Evolutionary conservation across 768 basidiomycete genomes (phyloP).

Genomic region (Clitopilus passeckerianus): DNA sequence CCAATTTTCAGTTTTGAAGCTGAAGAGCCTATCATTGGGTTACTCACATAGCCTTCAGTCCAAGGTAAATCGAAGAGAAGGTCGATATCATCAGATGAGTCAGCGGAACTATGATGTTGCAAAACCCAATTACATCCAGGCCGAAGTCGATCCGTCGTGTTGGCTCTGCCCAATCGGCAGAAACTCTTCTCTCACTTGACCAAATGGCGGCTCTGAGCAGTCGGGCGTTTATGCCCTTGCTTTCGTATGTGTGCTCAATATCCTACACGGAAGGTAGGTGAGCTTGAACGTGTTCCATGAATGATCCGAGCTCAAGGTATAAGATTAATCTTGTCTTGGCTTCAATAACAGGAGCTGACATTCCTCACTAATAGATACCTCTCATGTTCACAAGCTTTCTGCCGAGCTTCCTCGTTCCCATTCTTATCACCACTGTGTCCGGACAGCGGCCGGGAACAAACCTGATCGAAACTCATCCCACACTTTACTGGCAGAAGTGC

Average conservation of each 20-base stretch:
- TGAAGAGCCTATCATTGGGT: too few species aligned
- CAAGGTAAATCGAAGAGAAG: too few species aligned
- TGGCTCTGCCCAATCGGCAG: neutral
- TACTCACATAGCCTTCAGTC: too few species aligned
- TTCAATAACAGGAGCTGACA: neutral
- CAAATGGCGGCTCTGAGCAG: neutral
- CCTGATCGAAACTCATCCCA: constrained; percentile 44
- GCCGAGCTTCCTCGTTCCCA: neutral
- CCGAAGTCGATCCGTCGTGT: neutral
- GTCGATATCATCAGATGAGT: too few species aligned
- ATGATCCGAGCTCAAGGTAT: neutral
- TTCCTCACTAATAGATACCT: neutral
- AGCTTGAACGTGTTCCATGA: neutral
- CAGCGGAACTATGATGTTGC: too few species aligned
- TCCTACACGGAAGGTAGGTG: neutral
- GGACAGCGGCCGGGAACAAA: constrained; percentile 52
- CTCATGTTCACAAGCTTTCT: neutral
- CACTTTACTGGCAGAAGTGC: constrained; percentile 41
- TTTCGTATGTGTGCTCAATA: neutral
- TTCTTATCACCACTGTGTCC: constrained; percentile 29
- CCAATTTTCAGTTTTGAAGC: too few species aligned
- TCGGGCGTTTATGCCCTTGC: neutral
- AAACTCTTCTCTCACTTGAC: neutral
- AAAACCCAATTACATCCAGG: neutral
- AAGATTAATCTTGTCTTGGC: neutral